Conservation (phyloP, 164 flowering plant species). For the Piper betle region DNA sequence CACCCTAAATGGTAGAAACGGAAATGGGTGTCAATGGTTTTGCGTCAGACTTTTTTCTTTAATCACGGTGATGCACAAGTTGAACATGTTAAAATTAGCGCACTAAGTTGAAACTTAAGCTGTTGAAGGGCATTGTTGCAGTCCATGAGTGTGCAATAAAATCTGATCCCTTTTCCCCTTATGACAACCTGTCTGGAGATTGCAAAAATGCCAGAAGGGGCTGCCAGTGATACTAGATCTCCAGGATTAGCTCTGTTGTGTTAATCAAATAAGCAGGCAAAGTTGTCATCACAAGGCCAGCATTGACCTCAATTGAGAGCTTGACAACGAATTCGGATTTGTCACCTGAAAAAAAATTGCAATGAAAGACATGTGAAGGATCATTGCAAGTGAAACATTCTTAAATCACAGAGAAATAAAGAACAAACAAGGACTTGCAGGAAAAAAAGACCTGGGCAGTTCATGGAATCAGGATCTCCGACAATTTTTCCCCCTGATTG, state of each 20-base stretch:
- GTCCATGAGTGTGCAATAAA: slow-evolving; percentile 45
- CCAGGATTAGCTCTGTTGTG: slow-evolving; percentile 61
- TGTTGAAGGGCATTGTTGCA: slow-evolving; percentile 59
- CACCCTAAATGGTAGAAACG: slow-evolving; percentile 1
- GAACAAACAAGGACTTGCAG: neutral
- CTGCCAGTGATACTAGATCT: slow-evolving; percentile 54
- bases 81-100: neutral
- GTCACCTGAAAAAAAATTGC: slow-evolving; percentile 30
- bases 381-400: neutral
- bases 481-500: slow-evolving; percentile 38
- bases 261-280: slow-evolving; percentile 48
- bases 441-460: slow-evolving; percentile 50
- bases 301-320: slow-evolving; percentile 65
- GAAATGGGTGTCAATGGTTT: neutral
- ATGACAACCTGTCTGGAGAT: slow-evolving; percentile 58
- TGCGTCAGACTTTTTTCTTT: too few relatives aligned
- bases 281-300: slow-evolving; percentile 41
- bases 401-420: neutral
- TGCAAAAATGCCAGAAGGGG: slow-evolving; percentile 68
- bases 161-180: slow-evolving; percentile 58
- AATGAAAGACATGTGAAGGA: neutral
- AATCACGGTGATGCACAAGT: too few relatives aligned
- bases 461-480: slow-evolving; percentile 64
- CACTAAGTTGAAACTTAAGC: slow-evolving; percentile 52
- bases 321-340: slow-evolving; percentile 36